Evolutionary conservation across 2,329 filamentous ascomycete genomes (phyloP), one percentile per base, ranked within the genome.

Genomic region (Alternaria gaisen): DNA sequence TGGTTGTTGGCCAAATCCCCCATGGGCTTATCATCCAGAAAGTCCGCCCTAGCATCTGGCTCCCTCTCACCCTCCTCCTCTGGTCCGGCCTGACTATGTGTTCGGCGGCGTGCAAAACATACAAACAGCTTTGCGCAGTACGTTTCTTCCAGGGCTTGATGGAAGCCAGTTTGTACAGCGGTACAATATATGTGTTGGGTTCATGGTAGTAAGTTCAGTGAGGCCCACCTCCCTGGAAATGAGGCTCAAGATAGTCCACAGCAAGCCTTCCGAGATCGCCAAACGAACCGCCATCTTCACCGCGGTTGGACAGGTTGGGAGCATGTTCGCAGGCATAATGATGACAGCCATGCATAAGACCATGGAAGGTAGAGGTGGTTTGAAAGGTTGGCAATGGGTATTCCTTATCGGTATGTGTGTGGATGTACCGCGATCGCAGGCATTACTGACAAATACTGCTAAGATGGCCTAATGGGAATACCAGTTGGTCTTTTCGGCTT

Each of bases 11-110:
- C 32, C 64, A 69, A 22, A 70, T 73, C 10, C 71, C 71, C 0
- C 68, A 71, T 32, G 60, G 58, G 1, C 56, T 73, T 4, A 64
- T 72, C 5, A 58, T 73, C 44, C 71, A 73, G 47, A 73, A 72
- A 44, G 50, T 71, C 22, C 56, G 64, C 18, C 68, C 65, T 5
- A 65, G 64, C 22, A 62, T 72, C 16, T 73, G 71, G 71, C 67
- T 73, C 7, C 68, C 71, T 1, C 51, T 66, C 3, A 72, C 66
- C 8, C 44, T 73, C 8, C 58, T 68, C 9, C 28, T 70, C 9
- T 73, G 71, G 71, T 68, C 69, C 1, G 67, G 63, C 4, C 50
- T 73, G 34, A 73, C 71, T 8, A 73, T 73, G 71, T 69, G 65
- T 44, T 69, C 65, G 4, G 71, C 70, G 9, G 68, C 65, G 5